Evolutionary conservation across 2,329 filamentous ascomycete species (phyloP).

Genomic region (Hymenoscyphus linearis): DNA sequence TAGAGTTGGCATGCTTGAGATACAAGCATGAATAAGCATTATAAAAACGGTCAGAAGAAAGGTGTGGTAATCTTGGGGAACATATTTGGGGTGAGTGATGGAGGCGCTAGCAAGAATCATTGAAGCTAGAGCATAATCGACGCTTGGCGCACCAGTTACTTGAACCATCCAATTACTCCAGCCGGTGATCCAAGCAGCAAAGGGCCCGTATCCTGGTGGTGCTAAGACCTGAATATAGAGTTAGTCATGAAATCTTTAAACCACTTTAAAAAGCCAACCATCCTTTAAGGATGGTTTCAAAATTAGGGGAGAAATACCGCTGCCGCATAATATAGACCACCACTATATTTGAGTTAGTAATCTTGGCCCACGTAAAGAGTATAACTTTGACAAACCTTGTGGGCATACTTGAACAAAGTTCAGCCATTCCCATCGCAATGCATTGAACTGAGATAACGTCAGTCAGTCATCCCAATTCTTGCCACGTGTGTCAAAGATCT

Average conservation of each 20-base stretch:
- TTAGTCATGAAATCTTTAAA: background rate
- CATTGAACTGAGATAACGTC: slow-evolving; percentile 46
- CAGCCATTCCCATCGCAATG: slow-evolving; percentile 64
- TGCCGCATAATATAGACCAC: slow-evolving; percentile 68
- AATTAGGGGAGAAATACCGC: slow-evolving; percentile 43
- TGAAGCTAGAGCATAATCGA: slow-evolving; percentile 59
- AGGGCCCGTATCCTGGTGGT: slow-evolving; percentile 58
- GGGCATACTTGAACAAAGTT: slow-evolving; percentile 69
- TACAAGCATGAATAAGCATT: slow-evolving; percentile 61
- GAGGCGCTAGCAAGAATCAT: slow-evolving; percentile 69
- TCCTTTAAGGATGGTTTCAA: background rate
- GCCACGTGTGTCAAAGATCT: background rate
- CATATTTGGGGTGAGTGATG: slow-evolving; percentile 61
- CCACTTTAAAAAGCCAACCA: too few species aligned
- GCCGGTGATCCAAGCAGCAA: slow-evolving; percentile 64
- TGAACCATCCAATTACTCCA: slow-evolving; percentile 69
- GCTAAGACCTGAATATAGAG: slow-evolving; percentile 41
- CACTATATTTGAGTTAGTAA: slow-evolving; percentile 33
- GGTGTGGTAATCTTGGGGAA: slow-evolving; percentile 59
- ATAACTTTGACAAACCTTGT: slow-evolving; percentile 42
- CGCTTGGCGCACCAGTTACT: slow-evolving; percentile 59
- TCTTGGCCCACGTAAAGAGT: background rate
- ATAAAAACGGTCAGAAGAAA: slow-evolving; percentile 63
- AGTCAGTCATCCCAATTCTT: background rate
- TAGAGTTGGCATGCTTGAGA: slow-evolving; percentile 65